A percentile compares a stretch with the other conserved stretches of the same genome.
Conservation (phyloP, 164 flowering plant species). For the grape (Vitis vinifera) region ASM3070453v1 NC_081822.1:25194001-25194500, state of each 20-base stretch:
- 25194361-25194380: slow-evolving; percentile 68
- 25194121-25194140: slow-evolving; percentile 45
- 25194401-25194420: slow-evolving; percentile 51
- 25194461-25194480: slow-evolving; percentile 82
- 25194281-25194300: slow-evolving; percentile 59
- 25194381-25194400: slow-evolving; percentile 27
- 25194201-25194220: slow-evolving; percentile 82
- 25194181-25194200: slow-evolving; percentile 41
- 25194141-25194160: slow-evolving; percentile 50
- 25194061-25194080: slow-evolving; percentile 63
- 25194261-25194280: slow-evolving; percentile 55
- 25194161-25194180: slow-evolving; percentile 29
- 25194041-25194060: slow-evolving; percentile 83
- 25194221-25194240: slow-evolving; percentile 85
- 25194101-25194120: slow-evolving; percentile 40
- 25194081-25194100: slow-evolving; percentile 79
- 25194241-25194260: slow-evolving; percentile 45
- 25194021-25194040: slow-evolving; percentile 75
- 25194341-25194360: slow-evolving; percentile 38
- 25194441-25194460: slow-evolving; percentile 58
- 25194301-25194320: slow-evolving; percentile 32
- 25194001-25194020: slow-evolving; percentile 39
- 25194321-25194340: slow-evolving; percentile 35
- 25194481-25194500: slow-evolving; percentile 79
- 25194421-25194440: slow-evolving; percentile 69